These are phyloP conservation scores for Talaromyces adpressus DNA, from an alignment of 495 filamentous ascomycete genomes.

Conservation along the genomic window DNA sequence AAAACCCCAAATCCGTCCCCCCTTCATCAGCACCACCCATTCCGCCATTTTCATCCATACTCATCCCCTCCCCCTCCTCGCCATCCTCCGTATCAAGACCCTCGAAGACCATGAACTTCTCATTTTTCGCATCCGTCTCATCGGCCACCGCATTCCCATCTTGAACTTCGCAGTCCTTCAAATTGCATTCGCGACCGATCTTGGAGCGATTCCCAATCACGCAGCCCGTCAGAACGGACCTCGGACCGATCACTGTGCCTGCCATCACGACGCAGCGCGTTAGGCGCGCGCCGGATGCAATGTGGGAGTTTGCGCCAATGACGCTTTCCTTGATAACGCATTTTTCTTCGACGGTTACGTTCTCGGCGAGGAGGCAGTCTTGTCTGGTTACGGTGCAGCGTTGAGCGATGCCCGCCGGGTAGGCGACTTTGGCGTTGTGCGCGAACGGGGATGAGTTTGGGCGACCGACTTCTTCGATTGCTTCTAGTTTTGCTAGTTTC, in stretches of 20 bases:
- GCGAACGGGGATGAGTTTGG: conserved; percentile 59
- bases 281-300: conserved; percentile 71
- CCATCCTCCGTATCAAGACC: conserved; percentile 54
- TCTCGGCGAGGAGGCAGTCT: conserved; percentile 75
- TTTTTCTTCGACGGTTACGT: conserved; percentile 77
- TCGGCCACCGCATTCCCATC: conserved; percentile 76
- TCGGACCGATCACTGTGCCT: conserved; percentile 70
- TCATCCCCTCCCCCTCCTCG: conserved; percentile 29
- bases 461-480: conserved; percentile 57
- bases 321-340: conserved; percentile 83
- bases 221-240: conserved; percentile 71
- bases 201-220: conserved; percentile 69
- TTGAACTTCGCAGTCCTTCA: conserved; percentile 87
- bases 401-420: conserved; percentile 67
- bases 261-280: conserved; percentile 86
- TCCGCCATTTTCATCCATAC: conserved; percentile 18
- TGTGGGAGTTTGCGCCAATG: conserved; percentile 78
- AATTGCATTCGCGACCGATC: conserved; percentile 64
- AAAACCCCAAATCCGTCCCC: conserved; percentile 18
- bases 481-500: conserved; percentile 70
- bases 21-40: conserved; percentile 17
- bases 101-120: conserved; percentile 80
- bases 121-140: conserved; percentile 75
- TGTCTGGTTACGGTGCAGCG: conserved; percentile 66
- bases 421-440: conserved; percentile 70